Conservation (phyloP, 2,329 filamentous ascomycete species). For the Harringtonia lauricola region DNA sequence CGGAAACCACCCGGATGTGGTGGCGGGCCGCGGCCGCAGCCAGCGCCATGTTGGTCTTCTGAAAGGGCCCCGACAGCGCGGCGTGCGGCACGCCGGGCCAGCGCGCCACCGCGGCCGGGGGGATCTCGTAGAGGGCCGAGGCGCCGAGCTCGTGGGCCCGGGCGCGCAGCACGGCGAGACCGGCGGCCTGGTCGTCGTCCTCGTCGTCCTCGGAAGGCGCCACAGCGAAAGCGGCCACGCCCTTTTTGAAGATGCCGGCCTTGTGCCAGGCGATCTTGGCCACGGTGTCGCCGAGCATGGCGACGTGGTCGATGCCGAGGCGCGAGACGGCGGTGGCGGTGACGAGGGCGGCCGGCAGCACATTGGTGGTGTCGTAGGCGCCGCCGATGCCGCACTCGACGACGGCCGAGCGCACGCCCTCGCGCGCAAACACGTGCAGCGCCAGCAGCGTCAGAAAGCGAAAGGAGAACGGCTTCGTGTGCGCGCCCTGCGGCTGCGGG, state of each 20-base stretch:
- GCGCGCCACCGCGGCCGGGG: constrained; percentile 29
- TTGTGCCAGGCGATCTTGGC: constrained; percentile 66
- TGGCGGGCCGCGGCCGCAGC: constrained; percentile 18
- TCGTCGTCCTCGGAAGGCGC: constrained; percentile 21
- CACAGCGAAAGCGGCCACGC: constrained; percentile 45
- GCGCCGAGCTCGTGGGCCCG: constrained; percentile 42
- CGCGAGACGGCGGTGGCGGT: constrained; percentile 28
- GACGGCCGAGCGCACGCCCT: constrained; percentile 68
- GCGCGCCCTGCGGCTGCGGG: constrained; percentile 40
- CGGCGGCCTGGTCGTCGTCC: constrained; percentile 22
- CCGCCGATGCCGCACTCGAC: constrained; percentile 93
- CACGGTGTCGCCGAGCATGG: constrained; percentile 49
- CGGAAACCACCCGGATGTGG: constrained; percentile 10
- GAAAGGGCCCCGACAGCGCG: constrained; percentile 27
- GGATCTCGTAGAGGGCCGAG: constrained; percentile 32
- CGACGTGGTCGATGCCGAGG: constrained; percentile 58
- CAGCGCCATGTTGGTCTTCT: constrained; percentile 46
- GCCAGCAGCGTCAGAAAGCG: constrained; percentile 84
- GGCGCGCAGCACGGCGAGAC: constrained; percentile 41
- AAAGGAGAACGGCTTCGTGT: constrained; percentile 80
- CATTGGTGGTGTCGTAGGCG: constrained; percentile 57
- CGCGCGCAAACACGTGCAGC: constrained; percentile 67
- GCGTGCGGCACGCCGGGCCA: constrained; percentile 41
- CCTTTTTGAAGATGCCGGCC: constrained; percentile 56
- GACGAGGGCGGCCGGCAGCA: constrained; percentile 36